Evolutionary conservation across 257 asterid genomes (phyloP), one percentile per base, ranked within the genome.

Genomic region (Forsythia viridissima): DNA sequence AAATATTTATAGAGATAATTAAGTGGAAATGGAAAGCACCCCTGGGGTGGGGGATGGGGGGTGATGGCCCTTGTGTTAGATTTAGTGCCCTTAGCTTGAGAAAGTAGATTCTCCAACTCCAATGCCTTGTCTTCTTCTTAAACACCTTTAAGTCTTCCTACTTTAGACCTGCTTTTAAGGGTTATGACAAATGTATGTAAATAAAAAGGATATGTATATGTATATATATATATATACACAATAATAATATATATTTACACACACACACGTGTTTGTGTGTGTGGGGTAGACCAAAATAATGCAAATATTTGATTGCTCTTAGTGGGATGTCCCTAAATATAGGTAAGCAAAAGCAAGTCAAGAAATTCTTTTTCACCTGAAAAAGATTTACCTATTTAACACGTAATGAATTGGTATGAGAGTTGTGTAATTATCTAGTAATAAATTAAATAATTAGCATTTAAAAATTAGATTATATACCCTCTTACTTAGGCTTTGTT

Each of bases 91-190:
- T 68, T 65, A 71, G 73, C 78, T 80, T 77, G 79, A 70, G 86
- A 87, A 85, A 85, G 87, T 89, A 82, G 89, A 82, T 87, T 88
- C 89, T 79, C 88, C 83, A 66, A 86, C 82, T 82, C 87, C 70
- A 74, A 82, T 68, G 87, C 67, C 83, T 90, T 90, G 96, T 90
- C 92, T 86, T 87, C 90, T 89, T 89, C 88, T 81, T 79, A 70
- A 77, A 82, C 84, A 75, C 86, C 87, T 86, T 88, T 86, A 81
- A 83, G 75, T 74, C 88, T 86, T 79, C 75, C 87, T 82, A 87
- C 95, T 89, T 90, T 87, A 85, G 87, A 88, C 92, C 92, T 83
- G 82, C 93, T 89, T 92, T 92, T 86, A 76, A 85, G 95, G 92
- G 89, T 82, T 85, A 86, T 82, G 84, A 89, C 87, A 76, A 77